Evolutionary conservation across 805 yeast species (phyloP).

Genomic region (Sugiyamaella boreocaroliniensis): DNA sequence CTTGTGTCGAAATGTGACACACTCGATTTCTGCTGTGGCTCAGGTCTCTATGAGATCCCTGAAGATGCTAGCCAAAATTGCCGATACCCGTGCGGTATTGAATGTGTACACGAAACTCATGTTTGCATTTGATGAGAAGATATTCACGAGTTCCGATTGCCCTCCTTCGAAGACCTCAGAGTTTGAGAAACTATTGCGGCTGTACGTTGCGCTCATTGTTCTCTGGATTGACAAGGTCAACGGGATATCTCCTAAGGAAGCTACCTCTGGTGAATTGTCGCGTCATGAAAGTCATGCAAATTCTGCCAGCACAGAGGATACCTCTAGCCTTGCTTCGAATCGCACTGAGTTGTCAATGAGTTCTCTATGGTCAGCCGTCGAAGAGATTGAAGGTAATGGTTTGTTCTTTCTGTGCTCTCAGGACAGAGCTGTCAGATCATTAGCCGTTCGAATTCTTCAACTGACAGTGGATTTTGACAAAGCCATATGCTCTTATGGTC

Average conservation of each 20-base stretch:
- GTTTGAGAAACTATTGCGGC: constrained; percentile 49
- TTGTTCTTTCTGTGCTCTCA: constrained; percentile 85
- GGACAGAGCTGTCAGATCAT: constrained; percentile 63
- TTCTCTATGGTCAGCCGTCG: constrained; percentile 74
- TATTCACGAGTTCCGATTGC: constrained; percentile 42
- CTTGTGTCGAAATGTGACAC: constrained; percentile 69
- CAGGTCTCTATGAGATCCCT: constrained; percentile 58
- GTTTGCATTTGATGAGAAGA: constrained; percentile 62
- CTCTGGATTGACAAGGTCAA: constrained; percentile 55
- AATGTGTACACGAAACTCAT: constrained; percentile 74
- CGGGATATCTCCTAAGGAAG: constrained; percentile 17
- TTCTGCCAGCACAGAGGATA: background rate
- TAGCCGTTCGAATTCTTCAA: constrained; percentile 68
- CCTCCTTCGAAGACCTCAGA: constrained; percentile 56
- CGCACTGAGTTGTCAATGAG: constrained; percentile 31
- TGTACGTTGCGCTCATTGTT: constrained; percentile 72
- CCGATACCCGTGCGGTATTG: constrained; percentile 62
- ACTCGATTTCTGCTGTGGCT: constrained; percentile 55
- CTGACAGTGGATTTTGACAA: constrained; percentile 84
- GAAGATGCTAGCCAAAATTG: constrained; percentile 57
- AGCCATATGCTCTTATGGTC: constrained; percentile 41
- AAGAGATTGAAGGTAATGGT: constrained; percentile 95
- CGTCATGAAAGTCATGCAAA: background rate
- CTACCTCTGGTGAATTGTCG: constrained; percentile 19
- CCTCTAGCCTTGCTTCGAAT: background rate